These are phyloP conservation scores for Tolypocladium endophyticum DNA, from an alignment of 2,329 filamentous ascomycete species.

Conservation along the genomic window DNA sequence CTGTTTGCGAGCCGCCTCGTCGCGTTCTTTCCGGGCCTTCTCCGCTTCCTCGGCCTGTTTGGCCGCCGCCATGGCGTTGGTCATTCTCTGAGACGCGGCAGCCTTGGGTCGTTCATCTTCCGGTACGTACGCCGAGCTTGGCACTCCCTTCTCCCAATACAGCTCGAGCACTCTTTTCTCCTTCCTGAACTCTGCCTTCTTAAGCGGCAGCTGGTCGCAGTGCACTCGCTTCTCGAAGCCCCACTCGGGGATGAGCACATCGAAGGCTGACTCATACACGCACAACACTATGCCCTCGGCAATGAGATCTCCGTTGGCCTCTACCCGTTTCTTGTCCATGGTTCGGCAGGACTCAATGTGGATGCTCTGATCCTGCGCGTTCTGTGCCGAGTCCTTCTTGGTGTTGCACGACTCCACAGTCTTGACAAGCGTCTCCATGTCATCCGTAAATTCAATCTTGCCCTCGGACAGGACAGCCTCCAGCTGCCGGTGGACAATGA, in stretches of 20 bases:
- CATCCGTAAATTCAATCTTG: conserved; percentile 75
- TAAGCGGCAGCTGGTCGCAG: conserved; percentile 91
- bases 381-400: conserved; percentile 97
- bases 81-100: conserved; percentile 60
- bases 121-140: conserved; percentile 89
- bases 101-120: conserved; percentile 94
- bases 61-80: conserved; percentile 64
- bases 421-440: conserved; percentile 80
- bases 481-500: conserved; percentile 90
- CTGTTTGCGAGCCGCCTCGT: conserved; percentile 85
- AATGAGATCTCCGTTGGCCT: conserved; percentile 82
- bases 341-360: conserved; percentile 94
- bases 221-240: conserved; percentile 99
- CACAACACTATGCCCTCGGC: conserved; percentile 93
- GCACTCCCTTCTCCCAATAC: conserved; percentile 99
- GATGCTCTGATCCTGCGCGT: conserved; percentile 95
- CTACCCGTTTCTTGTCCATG: conserved; percentile 86
- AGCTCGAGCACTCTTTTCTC: conserved; percentile 88
- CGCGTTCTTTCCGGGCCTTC: conserved; percentile 71
- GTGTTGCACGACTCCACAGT: conserved; percentile 94
- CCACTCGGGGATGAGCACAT: conserved; percentile 95
- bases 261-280: conserved; percentile 97
- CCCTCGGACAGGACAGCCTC: conserved; percentile 77
- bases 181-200: conserved; percentile 99
- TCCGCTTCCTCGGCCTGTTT: conserved; percentile 75